Conservation (phyloP, 441 rosid genomes). For the Populus hybrid region DNA sequence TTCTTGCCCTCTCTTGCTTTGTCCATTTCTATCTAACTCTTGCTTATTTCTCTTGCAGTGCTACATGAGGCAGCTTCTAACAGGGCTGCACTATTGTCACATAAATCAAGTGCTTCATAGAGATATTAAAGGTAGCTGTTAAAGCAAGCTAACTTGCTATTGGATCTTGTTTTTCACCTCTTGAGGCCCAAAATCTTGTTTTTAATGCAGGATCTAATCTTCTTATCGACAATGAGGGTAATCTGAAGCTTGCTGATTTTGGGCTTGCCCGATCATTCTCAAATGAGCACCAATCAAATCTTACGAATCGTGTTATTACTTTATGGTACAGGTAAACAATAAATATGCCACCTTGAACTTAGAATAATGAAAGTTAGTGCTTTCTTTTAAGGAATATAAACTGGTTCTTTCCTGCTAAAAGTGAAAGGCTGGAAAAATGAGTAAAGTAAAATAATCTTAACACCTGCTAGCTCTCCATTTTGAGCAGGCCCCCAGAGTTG, state of each 20-base stretch:
- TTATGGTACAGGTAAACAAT: conserved; percentile 83
- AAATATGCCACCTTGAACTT: not conserved
- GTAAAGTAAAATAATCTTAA: not conserved
- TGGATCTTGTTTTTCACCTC: conserved; percentile 1
- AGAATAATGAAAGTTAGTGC: not conserved
- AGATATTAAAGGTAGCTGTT: conserved; percentile 73
- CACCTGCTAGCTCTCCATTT: not conserved
- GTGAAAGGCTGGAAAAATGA: not conserved
- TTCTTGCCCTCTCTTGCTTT: not conserved
- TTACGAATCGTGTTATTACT: conserved; percentile 91
- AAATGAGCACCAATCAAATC: conserved; percentile 62
- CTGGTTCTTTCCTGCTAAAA: not conserved
- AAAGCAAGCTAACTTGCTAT: not conserved
- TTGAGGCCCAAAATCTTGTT: conserved; percentile 5
- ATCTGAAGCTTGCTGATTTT: conserved; percentile 92
- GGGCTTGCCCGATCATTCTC: conserved; percentile 90
- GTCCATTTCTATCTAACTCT: not conserved
- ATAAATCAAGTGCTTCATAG: conserved; percentile 93
- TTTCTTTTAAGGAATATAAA: not conserved
- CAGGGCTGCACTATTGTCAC: conserved; percentile 95
- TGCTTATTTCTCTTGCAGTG: conserved; percentile 43
- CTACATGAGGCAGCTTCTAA: conserved; percentile 91
- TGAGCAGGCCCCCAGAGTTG: conserved; percentile 91
- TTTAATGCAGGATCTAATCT: conserved; percentile 74
- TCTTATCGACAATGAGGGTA: conserved; percentile 93